Conservation (phyloP, 768 basidiomycete genomes). For the Macrolepiota dolichaula region DNA sequence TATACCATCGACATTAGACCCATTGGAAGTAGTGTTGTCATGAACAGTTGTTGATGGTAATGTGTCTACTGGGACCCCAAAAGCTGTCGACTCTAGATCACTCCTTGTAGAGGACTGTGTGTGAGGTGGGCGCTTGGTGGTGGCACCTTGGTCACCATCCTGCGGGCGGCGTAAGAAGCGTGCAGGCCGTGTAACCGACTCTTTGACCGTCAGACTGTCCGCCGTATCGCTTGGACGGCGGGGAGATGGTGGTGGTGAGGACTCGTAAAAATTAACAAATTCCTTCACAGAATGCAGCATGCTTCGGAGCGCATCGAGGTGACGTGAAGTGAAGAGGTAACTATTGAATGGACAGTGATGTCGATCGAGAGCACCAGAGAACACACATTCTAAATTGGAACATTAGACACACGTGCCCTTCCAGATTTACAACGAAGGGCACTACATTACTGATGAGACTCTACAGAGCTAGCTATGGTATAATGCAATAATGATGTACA, state of each 20-base stretch:
- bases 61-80: not conserved
- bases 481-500: not conserved
- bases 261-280: conserved; percentile 29
- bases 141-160: not conserved
- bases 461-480: not conserved
- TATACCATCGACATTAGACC: not conserved
- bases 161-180: conserved; percentile 20
- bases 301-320: conserved; percentile 12
- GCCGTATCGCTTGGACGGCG: not conserved
- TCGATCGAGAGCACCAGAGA: not conserved
- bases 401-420: not conserved
- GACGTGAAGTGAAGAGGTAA: not conserved
- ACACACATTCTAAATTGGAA: conserved; percentile 3
- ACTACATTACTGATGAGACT: not conserved
- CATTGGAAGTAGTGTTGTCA: not conserved
- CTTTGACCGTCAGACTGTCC: not conserved
- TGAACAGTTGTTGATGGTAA: not conserved
- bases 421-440: not conserved
- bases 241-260: conserved; percentile 1
- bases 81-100: not conserved
- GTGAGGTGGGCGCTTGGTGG: not conserved
- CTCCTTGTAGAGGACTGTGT: not conserved
- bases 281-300: conserved; percentile 31
- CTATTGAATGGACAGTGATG: not conserved
- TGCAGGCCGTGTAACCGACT: conserved; percentile 19